These are phyloP conservation scores for Groenewaldozyma salmanticensis DNA, from an alignment of 805 yeast species.

Conservation along the genomic window DNA sequence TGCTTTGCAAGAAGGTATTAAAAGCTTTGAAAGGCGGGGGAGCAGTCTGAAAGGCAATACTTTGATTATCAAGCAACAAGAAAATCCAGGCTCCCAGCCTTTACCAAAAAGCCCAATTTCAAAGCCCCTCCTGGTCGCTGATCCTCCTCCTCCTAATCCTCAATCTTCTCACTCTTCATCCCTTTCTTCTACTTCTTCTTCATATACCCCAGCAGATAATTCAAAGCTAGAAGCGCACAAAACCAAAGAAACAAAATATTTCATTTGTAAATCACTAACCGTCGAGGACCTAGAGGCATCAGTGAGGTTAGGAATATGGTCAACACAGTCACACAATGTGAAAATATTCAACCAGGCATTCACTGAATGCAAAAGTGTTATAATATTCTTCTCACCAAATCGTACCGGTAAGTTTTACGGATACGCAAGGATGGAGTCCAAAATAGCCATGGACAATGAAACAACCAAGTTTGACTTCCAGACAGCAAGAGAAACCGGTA, in stretches of 20 bases:
- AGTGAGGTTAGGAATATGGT: constrained; percentile 27
- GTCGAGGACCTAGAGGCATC: constrained; percentile 30
- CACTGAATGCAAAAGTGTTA: constrained; percentile 23
- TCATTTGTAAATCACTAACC: constrained; percentile 33
- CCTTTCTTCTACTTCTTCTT: too few relatives aligned
- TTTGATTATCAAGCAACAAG: constrained; percentile 22
- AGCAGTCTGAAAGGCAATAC: constrained; percentile 25
- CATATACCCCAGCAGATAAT: too few relatives aligned
- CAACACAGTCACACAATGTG: constrained; percentile 33
- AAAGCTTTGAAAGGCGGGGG: constrained; percentile 21
- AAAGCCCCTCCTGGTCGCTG: background rate
- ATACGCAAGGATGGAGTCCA: constrained; percentile 29
- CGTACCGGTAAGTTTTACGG: constrained; percentile 33
- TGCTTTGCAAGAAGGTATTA: constrained; percentile 26
- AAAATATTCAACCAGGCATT: constrained; percentile 31
- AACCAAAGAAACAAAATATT: too few relatives aligned
- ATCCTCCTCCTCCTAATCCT: background rate
- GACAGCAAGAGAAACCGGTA: background rate
- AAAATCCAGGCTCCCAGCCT: background rate
- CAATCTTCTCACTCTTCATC: too few relatives aligned
- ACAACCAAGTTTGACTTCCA: background rate
- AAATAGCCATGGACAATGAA: constrained; percentile 1
- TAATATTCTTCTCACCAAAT: constrained; percentile 33
- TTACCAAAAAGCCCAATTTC: background rate
- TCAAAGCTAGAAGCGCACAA: too few relatives aligned